Evolutionary conservation across 371 early-diverging fungal species (phyloP), one percentile per base, ranked within the genome.

Genomic region (Dinochytrium kinnereticum): DNA sequence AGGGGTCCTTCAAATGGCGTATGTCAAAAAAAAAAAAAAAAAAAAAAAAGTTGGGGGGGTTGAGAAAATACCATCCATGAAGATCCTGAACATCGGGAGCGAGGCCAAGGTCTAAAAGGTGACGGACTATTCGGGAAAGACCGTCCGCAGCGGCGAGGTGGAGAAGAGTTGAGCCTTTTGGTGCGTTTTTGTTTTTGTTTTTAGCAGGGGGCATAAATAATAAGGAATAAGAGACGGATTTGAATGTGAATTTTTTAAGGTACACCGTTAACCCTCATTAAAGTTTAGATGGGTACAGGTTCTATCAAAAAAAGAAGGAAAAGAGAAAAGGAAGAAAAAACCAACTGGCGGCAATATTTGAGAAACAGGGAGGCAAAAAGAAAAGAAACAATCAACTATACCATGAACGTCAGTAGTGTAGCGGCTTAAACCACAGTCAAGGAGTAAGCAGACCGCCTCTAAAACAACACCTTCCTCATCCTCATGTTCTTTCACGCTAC

Each of bases 131-230:
- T 1, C 2, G 21, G n/a, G 53, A 57, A 15, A 75, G 39, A 17
- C 71, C 71, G 51, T 75, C 36, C 1, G 67, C 39, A 19, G 75
- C 75, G 17, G 71, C 70, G 13, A 75, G 37, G 55, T 75, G 75
- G 3, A 75, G 50, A 19, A 67, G 15, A 2, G 75, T 55, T 1
- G 71, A 51, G 10, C 61, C 74, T 59, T n/a, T n/a, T n/a, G n/a
- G n/a, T n/a, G n/a, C n/a, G n/a, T n/a, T n/a, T n/a, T n/a, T n/a
- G n/a, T n/a, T n/a, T n/a, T n/a, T n/a, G n/a, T n/a, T n/a, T n/a
- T n/a, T n/a, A n/a, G n/a, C n/a, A n/a, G n/a, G n/a, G n/a, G n/a
- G n/a, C n/a, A n/a, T n/a, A n/a, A n/a, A n/a, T n/a, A n/a, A n/a
- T n/a, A n/a, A n/a, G n/a, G n/a, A n/a, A n/a, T n/a, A n/a, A n/a